Evolutionary conservation across 2,329 filamentous ascomycete genomes (phyloP), one percentile per base, ranked within the genome.

Genomic region (Claviceps cyperi): DNA sequence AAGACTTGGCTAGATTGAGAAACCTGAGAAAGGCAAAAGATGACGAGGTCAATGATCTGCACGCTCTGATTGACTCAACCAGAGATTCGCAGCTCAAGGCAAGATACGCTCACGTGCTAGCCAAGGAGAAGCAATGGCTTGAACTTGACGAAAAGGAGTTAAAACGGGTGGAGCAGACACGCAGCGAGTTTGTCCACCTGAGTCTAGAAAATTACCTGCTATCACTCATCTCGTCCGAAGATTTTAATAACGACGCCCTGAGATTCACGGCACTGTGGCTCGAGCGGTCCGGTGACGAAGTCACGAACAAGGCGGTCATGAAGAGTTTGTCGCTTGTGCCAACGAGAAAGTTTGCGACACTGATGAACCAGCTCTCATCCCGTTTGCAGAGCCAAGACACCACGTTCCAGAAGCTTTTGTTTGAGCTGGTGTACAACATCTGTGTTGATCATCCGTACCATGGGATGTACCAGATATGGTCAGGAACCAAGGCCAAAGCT

Each of bases 331-430:
- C 71, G 4, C 73, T 78, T 48, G 91, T 97, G 0, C 84, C 91
- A 2, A 95, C 87, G 52, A 79, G 86, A 53, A 98, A 98, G 61
- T 95, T 99, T 62, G 91, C 89, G 1, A 70, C 84, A 3, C 71
- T 98, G 48, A 94, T 95, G 81, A 98, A 96, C 60, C 92, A 99
- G 64, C 76, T 98, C 35, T 91, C 90, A 5, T 98, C 94, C n/a
- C 82, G 92, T 7, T 70, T 98, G 5, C 81, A 94, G 53, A 79
- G 86, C 53, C 76, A 82, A 35, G 66, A 75, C 1, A 76, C 74
- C 1, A 73, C 75, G 15, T 98, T 99, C 60, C 92, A 98, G 60
- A 74, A 72, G 40, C 73, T 91, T 1, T 71, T 99, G 2, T 78
- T 80, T 48, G 72, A 74, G 2, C 70, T 98, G 17, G 81, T 97